phyloP scores from a whole-genome alignment of 148 eudicot species.

The Mesembryanthemum crystallinum region DNA sequence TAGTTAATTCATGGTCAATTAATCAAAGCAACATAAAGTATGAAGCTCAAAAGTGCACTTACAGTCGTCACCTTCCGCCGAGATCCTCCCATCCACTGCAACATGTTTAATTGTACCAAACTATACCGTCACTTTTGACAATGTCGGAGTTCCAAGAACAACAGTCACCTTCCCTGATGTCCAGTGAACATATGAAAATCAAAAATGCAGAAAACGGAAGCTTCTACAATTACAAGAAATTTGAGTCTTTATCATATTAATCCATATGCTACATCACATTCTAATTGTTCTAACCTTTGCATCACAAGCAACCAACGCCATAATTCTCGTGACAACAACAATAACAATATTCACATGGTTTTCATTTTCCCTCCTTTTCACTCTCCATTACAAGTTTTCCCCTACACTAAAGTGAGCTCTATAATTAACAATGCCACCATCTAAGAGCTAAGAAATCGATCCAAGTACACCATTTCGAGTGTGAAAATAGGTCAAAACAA shows the following conservation, averaged over 20 bases:
- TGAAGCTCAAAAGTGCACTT: slow-evolving; percentile 31
- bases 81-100: slow-evolving; percentile 98
- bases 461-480: no score
- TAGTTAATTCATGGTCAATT: background rate
- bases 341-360: no score
- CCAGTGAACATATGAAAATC: background rate
- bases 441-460: no score
- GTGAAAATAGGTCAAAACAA: background rate
- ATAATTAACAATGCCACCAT: no score
- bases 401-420: no score
- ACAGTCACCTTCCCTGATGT: background rate
- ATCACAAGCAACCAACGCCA: background rate
- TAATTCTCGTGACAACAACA: no score
- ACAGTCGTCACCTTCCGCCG: slow-evolving; percentile 80
- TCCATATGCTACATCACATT: background rate
- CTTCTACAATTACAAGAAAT: background rate
- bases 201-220: background rate
- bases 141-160: background rate
- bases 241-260: no score
- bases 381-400: no score
- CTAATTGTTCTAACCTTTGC: background rate
- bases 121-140: background rate
- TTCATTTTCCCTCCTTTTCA: no score
- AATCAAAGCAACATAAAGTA: slow-evolving; percentile 3
- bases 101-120: slow-evolving; percentile 36